Percentiles rank a stretch among this genome's conserved stretches.
phyloP scores from a whole-genome alignment of 2,329 filamentous ascomycete species.

The Alternaria alternata region DNA sequence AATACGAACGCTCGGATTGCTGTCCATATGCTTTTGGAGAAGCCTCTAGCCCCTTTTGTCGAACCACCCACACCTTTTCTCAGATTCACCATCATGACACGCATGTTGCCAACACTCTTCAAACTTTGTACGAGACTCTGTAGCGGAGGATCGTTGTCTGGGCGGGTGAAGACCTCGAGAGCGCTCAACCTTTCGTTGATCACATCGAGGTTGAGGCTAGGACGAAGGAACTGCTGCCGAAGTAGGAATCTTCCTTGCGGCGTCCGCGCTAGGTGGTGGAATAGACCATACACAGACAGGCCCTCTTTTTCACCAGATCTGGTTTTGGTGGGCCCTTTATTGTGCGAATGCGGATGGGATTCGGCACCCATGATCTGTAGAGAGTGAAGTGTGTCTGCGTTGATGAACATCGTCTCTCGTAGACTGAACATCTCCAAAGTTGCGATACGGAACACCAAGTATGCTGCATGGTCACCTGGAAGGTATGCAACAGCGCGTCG shows the following conservation, averaged over 20 bases:
- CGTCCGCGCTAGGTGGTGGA: constrained; percentile 76
- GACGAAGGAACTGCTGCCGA: constrained; percentile 82
- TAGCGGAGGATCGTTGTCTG: constrained; percentile 70
- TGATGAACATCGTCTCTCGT: constrained; percentile 74
- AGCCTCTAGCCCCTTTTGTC: constrained; percentile 59
- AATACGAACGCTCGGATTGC: constrained; percentile 76
- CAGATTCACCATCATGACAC: constrained; percentile 71
- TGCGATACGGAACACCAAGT: constrained; percentile 66
- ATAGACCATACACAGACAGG: constrained; percentile 83
- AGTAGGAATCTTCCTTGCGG: constrained; percentile 78
- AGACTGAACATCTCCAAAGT: constrained; percentile 80
- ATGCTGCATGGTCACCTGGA: constrained; percentile 64
- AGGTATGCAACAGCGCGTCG: constrained; percentile 69
- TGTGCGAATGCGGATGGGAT: constrained; percentile 81
- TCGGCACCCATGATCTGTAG: constrained; percentile 87
- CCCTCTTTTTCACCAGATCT: constrained; percentile 77
- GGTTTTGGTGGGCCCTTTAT: constrained; percentile 70
- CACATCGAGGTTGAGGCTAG: constrained; percentile 70
- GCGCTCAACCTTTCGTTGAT: constrained; percentile 77
- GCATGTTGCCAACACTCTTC: constrained; percentile 78
- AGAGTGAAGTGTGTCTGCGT: constrained; percentile 78
- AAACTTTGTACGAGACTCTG: constrained; percentile 67
- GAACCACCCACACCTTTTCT: constrained; percentile 76
- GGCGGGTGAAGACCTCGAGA: constrained; percentile 70
- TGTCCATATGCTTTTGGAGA: constrained; percentile 75